phyloP scores from a whole-genome alignment of 2,329 filamentous ascomycete species.

The Trichoderma sp. region DNA sequence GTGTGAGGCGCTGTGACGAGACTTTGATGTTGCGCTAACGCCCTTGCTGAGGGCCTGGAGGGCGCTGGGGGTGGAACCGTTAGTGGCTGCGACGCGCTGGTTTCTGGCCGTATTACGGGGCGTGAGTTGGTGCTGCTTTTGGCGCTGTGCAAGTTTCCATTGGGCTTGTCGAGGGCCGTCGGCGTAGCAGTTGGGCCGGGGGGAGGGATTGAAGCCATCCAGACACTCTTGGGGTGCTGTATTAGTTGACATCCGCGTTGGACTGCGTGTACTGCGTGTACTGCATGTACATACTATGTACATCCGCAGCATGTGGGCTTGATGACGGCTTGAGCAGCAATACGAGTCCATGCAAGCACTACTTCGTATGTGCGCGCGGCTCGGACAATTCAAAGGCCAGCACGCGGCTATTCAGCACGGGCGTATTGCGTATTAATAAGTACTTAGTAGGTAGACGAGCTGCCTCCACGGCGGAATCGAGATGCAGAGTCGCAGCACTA shows the following conservation, averaged over 20 bases:
- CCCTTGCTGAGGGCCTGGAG: not conserved
- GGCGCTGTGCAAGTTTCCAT: not conserved
- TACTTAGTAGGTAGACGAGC: not conserved
- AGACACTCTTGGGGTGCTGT: not conserved
- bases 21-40: not conserved
- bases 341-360: not conserved
- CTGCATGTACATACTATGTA: not conserved
- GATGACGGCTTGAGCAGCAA: not conserved
- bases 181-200: conserved; percentile 14
- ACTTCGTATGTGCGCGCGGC: not conserved
- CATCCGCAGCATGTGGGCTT: not conserved
- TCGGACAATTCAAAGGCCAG: not conserved
- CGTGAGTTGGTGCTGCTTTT: not conserved
- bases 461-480: not conserved
- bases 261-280: no score
- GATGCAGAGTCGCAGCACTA: not conserved
- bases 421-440: not conserved
- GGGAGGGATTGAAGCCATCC: not conserved
- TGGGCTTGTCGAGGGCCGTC: not conserved
- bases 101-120: not conserved
- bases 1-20: not conserved
- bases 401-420: not conserved
- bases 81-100: conserved; percentile 9
- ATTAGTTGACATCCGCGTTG: not conserved
- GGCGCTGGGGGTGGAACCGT: conserved; percentile 7